These are phyloP conservation scores for Rhizopus delemar DNA, from an alignment of 371 early-diverging fungal species.

Conservation along the genomic window DNA sequence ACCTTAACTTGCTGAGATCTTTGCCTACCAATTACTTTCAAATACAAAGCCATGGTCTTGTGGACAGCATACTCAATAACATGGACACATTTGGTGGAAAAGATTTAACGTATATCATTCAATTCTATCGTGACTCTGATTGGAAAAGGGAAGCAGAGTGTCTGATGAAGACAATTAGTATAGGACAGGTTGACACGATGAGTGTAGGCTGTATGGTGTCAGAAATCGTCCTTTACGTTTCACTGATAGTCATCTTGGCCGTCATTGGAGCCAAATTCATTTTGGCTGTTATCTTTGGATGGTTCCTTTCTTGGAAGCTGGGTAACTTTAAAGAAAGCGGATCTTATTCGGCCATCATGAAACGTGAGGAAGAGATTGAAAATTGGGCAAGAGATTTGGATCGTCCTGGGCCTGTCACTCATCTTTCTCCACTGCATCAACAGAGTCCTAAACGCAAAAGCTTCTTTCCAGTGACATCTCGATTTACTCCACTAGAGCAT, in stretches of 20 bases:
- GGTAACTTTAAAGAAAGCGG: conserved; percentile 57
- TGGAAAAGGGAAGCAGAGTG: conserved; percentile 56
- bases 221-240: conserved; percentile 63
- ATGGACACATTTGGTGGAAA: conserved; percentile 27
- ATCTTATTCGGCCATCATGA: conserved; percentile 57
- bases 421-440: conserved; percentile 26
- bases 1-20: conserved; percentile 35
- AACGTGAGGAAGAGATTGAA: conserved; percentile 60
- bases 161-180: conserved; percentile 62
- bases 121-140: conserved; percentile 18
- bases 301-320: conserved; percentile 67
- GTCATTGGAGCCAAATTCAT: conserved; percentile 69
- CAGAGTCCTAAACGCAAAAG: conserved; percentile 27
- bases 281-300: conserved; percentile 77
- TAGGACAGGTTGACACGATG: conserved; percentile 69
- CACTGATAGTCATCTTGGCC: conserved; percentile 62
- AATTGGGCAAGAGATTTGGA: conserved; percentile 60
- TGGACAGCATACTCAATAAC: conserved; percentile 26
- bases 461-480: conserved; percentile 45
- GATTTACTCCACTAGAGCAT: conserved; percentile 45
- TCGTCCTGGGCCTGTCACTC: conserved; percentile 36
- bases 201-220: conserved; percentile 74
- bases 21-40: conserved; percentile 33
- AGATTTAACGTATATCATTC: conserved; percentile 40
- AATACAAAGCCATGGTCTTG: conserved; percentile 29